Evolutionary conservation across 2,329 filamentous ascomycete species (phyloP).

Genomic region (Gnomoniopsis sp.): DNA sequence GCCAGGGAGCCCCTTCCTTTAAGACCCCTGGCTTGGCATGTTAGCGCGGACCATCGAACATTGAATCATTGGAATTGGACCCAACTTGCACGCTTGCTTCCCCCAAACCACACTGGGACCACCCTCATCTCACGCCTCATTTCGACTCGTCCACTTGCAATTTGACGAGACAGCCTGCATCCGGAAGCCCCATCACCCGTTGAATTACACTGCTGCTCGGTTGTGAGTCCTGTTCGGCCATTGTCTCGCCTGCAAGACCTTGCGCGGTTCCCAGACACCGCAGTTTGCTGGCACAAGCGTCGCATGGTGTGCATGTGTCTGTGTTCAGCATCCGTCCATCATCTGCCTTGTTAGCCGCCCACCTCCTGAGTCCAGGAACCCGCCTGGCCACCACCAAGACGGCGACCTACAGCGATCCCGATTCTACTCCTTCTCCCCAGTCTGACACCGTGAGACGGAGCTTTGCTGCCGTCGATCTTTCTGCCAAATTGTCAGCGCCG

Average conservation of each 20-base stretch:
- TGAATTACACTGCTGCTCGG: neutral
- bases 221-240: neutral
- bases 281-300: neutral
- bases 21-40: neutral
- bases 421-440: neutral
- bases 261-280: neutral
- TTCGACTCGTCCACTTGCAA: conserved; percentile 4
- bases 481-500: conserved; percentile 47
- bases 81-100: neutral
- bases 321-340: neutral
- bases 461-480: conserved; percentile 20
- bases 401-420: neutral
- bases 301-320: neutral
- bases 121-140: conserved; percentile 8
- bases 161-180: conserved; percentile 5
- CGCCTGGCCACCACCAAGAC: neutral
- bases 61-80: neutral
- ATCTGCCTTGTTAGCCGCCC: neutral
- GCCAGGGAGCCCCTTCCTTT: neutral
- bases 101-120: neutral
- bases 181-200: neutral
- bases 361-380: neutral
- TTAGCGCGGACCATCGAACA: neutral
- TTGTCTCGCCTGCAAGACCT: neutral
- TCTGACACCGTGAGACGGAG: conserved; percentile 15